These are phyloP conservation scores for Polytrichum commune DNA, from an alignment of 225 moss, liverwort and hornwort genomes.

Conservation along the genomic window DNA sequence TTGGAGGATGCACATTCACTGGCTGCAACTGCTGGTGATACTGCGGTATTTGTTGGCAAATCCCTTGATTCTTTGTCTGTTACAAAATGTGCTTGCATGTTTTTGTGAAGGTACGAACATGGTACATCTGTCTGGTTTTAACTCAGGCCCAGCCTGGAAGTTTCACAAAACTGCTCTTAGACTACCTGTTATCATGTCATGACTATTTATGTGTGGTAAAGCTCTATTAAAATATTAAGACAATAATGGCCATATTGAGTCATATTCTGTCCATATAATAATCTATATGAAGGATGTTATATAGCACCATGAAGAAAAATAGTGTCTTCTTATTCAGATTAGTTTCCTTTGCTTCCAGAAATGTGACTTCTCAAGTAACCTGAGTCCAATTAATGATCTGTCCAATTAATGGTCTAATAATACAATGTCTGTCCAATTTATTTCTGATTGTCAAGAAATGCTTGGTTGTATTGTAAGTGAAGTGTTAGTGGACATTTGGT, in stretches of 20 bases:
- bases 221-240: not conserved
- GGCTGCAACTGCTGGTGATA: conserved; percentile 80
- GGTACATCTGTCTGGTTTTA: not conserved
- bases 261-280: too few relatives aligned
- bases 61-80: not conserved
- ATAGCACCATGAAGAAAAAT: too few relatives aligned
- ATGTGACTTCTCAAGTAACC: too few relatives aligned
- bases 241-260: too few relatives aligned
- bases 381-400: too few relatives aligned
- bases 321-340: too few relatives aligned
- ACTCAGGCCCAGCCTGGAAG: conserved; percentile 1
- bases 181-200: conserved; percentile 4
- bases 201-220: not conserved
- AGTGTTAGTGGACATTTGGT: not conserved
- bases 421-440: too few relatives aligned
- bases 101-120: not conserved
- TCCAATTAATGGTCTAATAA: too few relatives aligned
- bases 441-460: not conserved
- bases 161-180: not conserved
- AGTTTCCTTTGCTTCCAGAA: too few relatives aligned
- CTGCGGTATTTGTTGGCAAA: conserved; percentile 40
- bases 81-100: not conserved
- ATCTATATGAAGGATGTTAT: too few relatives aligned
- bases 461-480: not conserved
- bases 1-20: conserved; percentile 74